Percentiles rank a stretch among this genome's conserved stretches.
Evolutionary conservation across 805 yeast species (phyloP).

Genomic region (Helenozyma baotianmanensis): DNA sequence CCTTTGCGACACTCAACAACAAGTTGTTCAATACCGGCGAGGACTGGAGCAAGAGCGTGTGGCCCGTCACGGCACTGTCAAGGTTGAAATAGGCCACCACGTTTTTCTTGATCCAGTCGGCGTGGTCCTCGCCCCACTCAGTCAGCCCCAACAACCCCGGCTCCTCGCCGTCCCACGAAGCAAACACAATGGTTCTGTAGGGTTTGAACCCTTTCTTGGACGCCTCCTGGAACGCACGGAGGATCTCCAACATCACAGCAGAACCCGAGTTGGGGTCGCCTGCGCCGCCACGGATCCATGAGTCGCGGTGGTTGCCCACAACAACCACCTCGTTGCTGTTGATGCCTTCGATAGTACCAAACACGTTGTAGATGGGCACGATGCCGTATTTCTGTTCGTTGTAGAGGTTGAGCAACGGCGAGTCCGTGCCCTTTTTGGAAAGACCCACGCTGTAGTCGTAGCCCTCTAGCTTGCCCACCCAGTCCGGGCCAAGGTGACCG

Average conservation of each 20-base stretch:
- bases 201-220: slow-evolving; percentile 3
- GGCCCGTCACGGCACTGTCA: slow-evolving; percentile 5
- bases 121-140: slow-evolving; percentile 10
- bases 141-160: slow-evolving; percentile 6
- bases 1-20: slow-evolving; percentile 1
- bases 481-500: slow-evolving; percentile 2
- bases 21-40: slow-evolving; percentile 3
- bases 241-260: slow-evolving; percentile 5
- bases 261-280: slow-evolving; percentile 10
- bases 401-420: slow-evolving; percentile 5
- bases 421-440: not conserved
- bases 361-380: slow-evolving; percentile 6
- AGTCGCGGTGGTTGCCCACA: slow-evolving; percentile 7
- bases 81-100: slow-evolving; percentile 9
- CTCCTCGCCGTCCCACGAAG: slow-evolving; percentile 10
- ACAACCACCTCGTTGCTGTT: slow-evolving; percentile 5
- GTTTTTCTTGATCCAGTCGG: slow-evolving; percentile 3
- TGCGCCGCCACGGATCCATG: slow-evolving; percentile 8
- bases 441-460: slow-evolving; percentile 6
- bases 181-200: slow-evolving; percentile 6
- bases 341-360: slow-evolving; percentile 4
- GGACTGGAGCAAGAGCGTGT: slow-evolving; percentile 2
- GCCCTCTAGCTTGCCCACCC: slow-evolving; percentile 7
- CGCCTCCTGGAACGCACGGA: slow-evolving; percentile 4
- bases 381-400: slow-evolving; percentile 6